These are phyloP conservation scores for Marasmius oreades DNA, from an alignment of 1,284 basidiomycete species.

Conservation along the genomic window DNA sequence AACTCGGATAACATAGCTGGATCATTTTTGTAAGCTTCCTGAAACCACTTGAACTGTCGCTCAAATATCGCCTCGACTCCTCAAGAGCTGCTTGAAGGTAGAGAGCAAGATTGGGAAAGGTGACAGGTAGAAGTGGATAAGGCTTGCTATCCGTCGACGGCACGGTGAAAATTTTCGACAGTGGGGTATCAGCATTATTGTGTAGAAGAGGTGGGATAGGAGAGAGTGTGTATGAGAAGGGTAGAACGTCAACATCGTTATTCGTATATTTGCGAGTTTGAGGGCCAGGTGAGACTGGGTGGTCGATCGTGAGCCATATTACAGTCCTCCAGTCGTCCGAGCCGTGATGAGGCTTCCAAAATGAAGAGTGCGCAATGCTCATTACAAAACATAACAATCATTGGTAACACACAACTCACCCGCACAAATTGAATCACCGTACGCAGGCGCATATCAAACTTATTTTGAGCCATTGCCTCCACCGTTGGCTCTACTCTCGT, in stretches of 20 bases:
- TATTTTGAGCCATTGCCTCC: conserved; percentile 57
- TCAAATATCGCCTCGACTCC: conserved; percentile 55
- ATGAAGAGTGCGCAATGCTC: conserved; percentile 6
- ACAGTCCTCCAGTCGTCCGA: conserved; percentile 67
- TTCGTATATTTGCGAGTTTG: conserved; percentile 47
- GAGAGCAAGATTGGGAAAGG: conserved; percentile 68
- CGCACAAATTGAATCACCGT: conserved; percentile 75
- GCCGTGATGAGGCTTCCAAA: conserved; percentile 49
- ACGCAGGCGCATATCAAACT: conserved; percentile 57
- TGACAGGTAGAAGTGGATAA: conserved; percentile 66
- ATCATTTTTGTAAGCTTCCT: conserved; percentile 67
- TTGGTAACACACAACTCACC: conserved; percentile 35
- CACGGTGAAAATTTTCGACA: conserved; percentile 69
- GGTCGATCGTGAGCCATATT: conserved; percentile 72
- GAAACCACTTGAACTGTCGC: conserved; percentile 55
- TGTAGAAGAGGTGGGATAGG: conserved; percentile 56
- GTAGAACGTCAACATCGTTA: conserved; percentile 58
- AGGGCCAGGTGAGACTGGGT: conserved; percentile 48
- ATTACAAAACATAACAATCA: background rate
- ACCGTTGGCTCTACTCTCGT: conserved; percentile 68
- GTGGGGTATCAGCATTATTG: conserved; percentile 53
- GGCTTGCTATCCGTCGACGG: conserved; percentile 56
- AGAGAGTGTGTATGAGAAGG: conserved; percentile 66
- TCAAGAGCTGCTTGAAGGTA: conserved; percentile 70
- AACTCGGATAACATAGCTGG: conserved; percentile 55